Evolutionary conservation across 1,139 yeast species (phyloP), one percentile per base, ranked within the genome.

Genomic region (Yarrowia galli): DNA sequence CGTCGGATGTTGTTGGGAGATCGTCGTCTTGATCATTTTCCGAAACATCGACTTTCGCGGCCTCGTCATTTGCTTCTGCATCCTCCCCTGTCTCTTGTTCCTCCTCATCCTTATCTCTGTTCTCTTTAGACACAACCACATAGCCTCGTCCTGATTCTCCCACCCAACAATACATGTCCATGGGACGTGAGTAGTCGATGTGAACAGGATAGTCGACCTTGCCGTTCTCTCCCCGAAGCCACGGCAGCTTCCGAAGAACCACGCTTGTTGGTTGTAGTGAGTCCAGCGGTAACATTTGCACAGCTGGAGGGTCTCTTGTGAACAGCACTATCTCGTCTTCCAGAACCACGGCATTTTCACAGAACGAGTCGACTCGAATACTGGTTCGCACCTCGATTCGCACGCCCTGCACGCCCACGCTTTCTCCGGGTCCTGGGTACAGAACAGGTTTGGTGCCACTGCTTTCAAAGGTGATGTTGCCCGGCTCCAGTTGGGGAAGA

Each of bases 351-450:
- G 75, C 75, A 28, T 71, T 70, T 25, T 73, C 72, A 13, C 77
- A 72, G 1, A 76, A 78, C 6, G 79, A 74, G 40, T 76, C 78
- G 5, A 77, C 73, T 38, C 72, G 71, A 8, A 76, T 71, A 15
- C 74, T 73, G 73, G 73, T 71, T 45, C 72, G 67, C 54, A 72
- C 74, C 53, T 75, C 71, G 22, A 80, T 68, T 49, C 71, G 71
- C 36, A 79, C 70, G 63, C 79, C 81, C 3, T 79, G 74, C 4
- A 79, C 78, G 4, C 82, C 82, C 23, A 75, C 71, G 3, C 78
- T 78, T 68, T 80, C 82, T 9, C 82, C 82, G 0, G 81, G 80
- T 1, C 82, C 83, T 0, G 81, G 80, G 20, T 74, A 71, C 20
- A 74, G 71, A 18, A 72, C 71, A 9, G 72, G 69, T 18, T 70